These are phyloP conservation scores for Sarocladium oryzae DNA, from an alignment of 2,329 filamentous ascomycete species.

Conservation along the genomic window DNA sequence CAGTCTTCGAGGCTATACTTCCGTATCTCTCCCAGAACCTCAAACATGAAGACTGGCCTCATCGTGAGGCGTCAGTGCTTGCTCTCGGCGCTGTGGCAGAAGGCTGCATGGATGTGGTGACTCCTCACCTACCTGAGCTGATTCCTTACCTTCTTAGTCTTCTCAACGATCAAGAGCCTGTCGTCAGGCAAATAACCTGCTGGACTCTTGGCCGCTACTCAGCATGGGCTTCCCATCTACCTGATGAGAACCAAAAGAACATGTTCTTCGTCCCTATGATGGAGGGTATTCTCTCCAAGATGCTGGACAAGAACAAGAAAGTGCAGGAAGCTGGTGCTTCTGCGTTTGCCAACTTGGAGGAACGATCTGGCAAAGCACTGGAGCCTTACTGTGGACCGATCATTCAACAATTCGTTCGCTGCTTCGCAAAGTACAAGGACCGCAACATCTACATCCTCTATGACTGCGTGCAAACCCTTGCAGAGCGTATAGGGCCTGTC, in stretches of 20 bases:
- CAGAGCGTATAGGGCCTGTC: conserved; percentile 79
- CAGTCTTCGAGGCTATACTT: conserved; percentile 85
- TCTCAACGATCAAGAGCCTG: conserved; percentile 76
- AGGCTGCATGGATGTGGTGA: conserved; percentile 84
- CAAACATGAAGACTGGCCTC: conserved; percentile 81
- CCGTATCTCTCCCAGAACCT: conserved; percentile 90
- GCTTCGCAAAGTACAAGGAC: conserved; percentile 95
- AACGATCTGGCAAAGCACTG: conserved; percentile 77
- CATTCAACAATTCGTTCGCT: conserved; percentile 83
- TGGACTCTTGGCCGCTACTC: conserved; percentile 96
- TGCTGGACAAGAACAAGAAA: conserved; percentile 96
- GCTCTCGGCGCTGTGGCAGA: conserved; percentile 92
- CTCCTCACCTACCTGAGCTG: conserved; percentile 83
- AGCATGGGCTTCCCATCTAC: conserved; percentile 76
- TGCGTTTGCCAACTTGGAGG: conserved; percentile 91
- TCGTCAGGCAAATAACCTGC: conserved; percentile 94
- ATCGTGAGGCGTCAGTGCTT: conserved; percentile 88
- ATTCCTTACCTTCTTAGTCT: conserved; percentile 86
- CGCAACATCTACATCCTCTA: conserved; percentile 99
- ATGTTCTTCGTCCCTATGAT: conserved; percentile 92
- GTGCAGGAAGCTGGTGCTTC: conserved; percentile 95
- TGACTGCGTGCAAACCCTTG: conserved; percentile 94
- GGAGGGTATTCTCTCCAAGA: conserved; percentile 88
- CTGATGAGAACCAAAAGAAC: conserved; percentile 58
- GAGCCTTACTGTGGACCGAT: conserved; percentile 86